These are phyloP conservation scores for Trichosanthes truncata DNA, from an alignment of 306 rosid genomes.

Conservation along the genomic window DNA sequence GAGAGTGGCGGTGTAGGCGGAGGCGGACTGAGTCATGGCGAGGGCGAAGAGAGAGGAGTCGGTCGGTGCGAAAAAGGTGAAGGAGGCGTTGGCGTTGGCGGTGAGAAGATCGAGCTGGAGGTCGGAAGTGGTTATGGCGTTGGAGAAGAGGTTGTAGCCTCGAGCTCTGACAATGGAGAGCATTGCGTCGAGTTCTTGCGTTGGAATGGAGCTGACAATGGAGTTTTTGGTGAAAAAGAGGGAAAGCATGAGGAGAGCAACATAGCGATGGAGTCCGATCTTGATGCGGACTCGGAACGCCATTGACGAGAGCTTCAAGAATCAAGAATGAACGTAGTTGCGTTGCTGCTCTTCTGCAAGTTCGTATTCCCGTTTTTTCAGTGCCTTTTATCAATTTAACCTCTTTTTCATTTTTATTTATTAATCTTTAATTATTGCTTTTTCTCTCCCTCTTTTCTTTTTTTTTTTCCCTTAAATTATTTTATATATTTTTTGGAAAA, in stretches of 20 bases:
- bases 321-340: neutral
- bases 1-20: conserved; percentile 40
- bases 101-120: conserved; percentile 28
- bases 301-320: conserved; percentile 16
- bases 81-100: conserved; percentile 19
- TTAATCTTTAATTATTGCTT: no score
- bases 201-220: conserved; percentile 13
- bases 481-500: no score
- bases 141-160: conserved; percentile 57
- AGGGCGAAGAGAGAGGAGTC: conserved; percentile 53
- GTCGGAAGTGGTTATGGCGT: conserved; percentile 58
- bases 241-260: neutral
- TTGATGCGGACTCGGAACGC: neutral
- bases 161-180: conserved; percentile 29
- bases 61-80: conserved; percentile 57
- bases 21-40: conserved; percentile 45
- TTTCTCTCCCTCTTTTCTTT: no score
- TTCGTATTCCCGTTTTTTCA: neutral
- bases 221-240: neutral
- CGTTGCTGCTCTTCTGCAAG: neutral
- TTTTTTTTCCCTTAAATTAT: no score
- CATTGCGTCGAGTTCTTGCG: conserved; percentile 38
- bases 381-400: neutral
- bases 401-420: neutral
- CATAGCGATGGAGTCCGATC: neutral